Evolutionary conservation across 805 yeast genomes (phyloP).

Genomic region (Kregervanrija pseudodelftensis): DNA sequence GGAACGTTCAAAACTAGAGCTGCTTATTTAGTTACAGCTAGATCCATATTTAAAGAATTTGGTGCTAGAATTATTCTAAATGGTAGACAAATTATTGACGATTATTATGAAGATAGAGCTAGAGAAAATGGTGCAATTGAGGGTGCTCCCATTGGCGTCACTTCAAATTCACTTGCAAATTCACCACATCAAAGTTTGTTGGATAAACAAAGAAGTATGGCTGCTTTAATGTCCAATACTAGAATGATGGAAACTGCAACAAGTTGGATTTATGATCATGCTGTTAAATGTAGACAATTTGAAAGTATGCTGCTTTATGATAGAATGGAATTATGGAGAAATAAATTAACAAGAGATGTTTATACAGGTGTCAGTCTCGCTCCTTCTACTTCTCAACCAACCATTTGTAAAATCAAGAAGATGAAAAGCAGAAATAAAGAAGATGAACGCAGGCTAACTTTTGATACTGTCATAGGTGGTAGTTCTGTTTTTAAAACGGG

Average conservation of each 20-base stretch:
- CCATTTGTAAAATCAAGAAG: constrained; percentile 28
- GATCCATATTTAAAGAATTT: constrained; percentile 83
- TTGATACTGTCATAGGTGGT: constrained; percentile 41
- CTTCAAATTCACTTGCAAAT: constrained; percentile 1
- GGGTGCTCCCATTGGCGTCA: constrained; percentile 42
- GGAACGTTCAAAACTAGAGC: constrained; percentile 86
- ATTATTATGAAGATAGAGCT: constrained; percentile 69
- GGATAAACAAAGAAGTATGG: constrained; percentile 6
- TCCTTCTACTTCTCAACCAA: constrained; percentile 74
- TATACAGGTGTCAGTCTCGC: constrained; percentile 78
- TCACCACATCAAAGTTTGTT: constrained; percentile 1
- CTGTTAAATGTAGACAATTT: constrained; percentile 65
- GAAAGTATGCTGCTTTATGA: constrained; percentile 57
- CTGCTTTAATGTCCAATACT: constrained; percentile 5
- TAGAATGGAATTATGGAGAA: constrained; percentile 41
- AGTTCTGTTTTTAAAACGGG: constrained; percentile 49
- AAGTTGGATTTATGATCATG: constrained; percentile 77
- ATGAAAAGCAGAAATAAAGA: constrained; percentile 20
- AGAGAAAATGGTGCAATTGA: constrained; percentile 53
- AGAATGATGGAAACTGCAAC: constrained; percentile 13
- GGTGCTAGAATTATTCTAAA: constrained; percentile 78
- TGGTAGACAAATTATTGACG: constrained; percentile 79
- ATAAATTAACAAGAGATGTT: constrained; percentile 64
- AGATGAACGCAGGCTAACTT: constrained; percentile 28
- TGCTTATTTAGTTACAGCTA: constrained; percentile 85